phyloP scores from a whole-genome alignment of 2,329 filamentous ascomycete species.

The Ophiostoma himal-ulmi region DNA sequence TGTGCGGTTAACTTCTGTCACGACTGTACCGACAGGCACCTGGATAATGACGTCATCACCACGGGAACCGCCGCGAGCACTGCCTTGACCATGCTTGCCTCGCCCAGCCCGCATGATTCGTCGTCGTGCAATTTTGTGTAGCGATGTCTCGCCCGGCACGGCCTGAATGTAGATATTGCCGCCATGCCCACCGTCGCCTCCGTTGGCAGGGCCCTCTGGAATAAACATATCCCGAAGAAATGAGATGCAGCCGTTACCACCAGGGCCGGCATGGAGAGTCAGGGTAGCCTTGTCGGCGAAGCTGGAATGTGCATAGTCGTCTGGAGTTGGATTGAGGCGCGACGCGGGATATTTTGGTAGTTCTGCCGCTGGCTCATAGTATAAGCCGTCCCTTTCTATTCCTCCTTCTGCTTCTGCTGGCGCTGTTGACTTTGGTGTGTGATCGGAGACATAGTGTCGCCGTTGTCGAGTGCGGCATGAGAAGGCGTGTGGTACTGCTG shows the following conservation, averaged over 20 bases:
- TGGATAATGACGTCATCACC: slow-evolving; percentile 84
- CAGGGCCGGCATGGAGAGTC: slow-evolving; percentile 69
- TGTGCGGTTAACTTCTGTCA: slow-evolving; percentile 71
- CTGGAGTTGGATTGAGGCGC: slow-evolving; percentile 72
- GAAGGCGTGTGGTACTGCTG: not conserved
- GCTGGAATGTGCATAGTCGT: slow-evolving; percentile 74
- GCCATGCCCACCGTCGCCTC: slow-evolving; percentile 86
- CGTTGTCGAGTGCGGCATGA: not conserved
- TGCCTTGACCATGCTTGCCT: slow-evolving; percentile 74
- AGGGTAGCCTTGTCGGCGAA: slow-evolving; percentile 84
- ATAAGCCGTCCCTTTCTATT: not conserved
- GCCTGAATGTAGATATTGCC: slow-evolving; percentile 94
- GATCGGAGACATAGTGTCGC: slow-evolving; percentile 17
- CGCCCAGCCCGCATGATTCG: slow-evolving; percentile 67
- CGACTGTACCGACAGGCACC: slow-evolving; percentile 86
- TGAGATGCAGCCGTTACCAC: slow-evolving; percentile 89
- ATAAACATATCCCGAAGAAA: slow-evolving; percentile 90
- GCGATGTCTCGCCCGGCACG: slow-evolving; percentile 79
- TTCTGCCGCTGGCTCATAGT: slow-evolving; percentile 22
- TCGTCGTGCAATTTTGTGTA: slow-evolving; percentile 81
- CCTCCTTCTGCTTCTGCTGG: not conserved
- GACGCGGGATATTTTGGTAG: slow-evolving; percentile 35
- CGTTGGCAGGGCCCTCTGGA: slow-evolving; percentile 83
- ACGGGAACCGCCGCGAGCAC: slow-evolving; percentile 64
- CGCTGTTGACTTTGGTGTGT: not conserved